Percentiles rank a stretch among this genome's conserved stretches.
Evolutionary conservation across 2,329 filamentous ascomycete species (phyloP).

Genomic region (Fusarium citri): DNA sequence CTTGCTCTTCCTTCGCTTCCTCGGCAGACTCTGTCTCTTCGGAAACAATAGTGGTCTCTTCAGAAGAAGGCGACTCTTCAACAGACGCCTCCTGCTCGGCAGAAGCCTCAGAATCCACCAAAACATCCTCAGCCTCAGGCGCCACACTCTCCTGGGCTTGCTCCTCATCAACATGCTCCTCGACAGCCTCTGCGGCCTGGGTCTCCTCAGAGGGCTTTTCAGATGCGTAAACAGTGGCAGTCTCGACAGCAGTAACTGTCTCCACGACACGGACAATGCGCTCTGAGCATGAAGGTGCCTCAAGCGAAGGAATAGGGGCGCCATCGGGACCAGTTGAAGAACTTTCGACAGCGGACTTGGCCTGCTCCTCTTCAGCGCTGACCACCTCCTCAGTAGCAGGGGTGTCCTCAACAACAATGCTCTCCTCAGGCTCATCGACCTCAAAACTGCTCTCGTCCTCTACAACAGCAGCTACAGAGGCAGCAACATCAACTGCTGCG

Average conservation of each 20-base stretch:
- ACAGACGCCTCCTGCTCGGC: background rate
- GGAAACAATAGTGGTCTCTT: conserved; percentile 4
- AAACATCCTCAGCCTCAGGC: conserved; percentile 1
- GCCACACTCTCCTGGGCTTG: conserved; percentile 11
- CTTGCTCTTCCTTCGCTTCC: conserved; percentile 15
- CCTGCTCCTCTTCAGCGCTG: background rate
- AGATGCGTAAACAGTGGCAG: conserved; percentile 49
- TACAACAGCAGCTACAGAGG: conserved; percentile 18
- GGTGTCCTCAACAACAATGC: conserved; percentile 14
- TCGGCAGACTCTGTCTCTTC: conserved; percentile 3
- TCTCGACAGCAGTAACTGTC: conserved; percentile 52
- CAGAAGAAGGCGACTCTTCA: conserved; percentile 2
- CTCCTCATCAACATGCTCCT: background rate
- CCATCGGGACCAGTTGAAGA: background rate
- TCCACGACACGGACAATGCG: conserved; percentile 41
- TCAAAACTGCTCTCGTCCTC: conserved; percentile 41
- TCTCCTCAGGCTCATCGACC: conserved; percentile 36
- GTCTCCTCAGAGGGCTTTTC: conserved; percentile 34
- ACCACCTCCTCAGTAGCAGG: background rate
- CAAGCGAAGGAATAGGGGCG: background rate
- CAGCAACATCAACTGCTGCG: conserved; percentile 7
- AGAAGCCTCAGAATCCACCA: background rate
- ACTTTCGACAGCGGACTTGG: background rate
- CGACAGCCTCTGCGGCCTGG: conserved; percentile 10
- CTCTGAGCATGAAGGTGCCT: conserved; percentile 33